Percentiles rank a stretch among this genome's conserved stretches.
These are phyloP conservation scores for Penicillium sp. DNA, from an alignment of 2,329 filamentous ascomycete genomes.

Conservation along the genomic window DNA sequence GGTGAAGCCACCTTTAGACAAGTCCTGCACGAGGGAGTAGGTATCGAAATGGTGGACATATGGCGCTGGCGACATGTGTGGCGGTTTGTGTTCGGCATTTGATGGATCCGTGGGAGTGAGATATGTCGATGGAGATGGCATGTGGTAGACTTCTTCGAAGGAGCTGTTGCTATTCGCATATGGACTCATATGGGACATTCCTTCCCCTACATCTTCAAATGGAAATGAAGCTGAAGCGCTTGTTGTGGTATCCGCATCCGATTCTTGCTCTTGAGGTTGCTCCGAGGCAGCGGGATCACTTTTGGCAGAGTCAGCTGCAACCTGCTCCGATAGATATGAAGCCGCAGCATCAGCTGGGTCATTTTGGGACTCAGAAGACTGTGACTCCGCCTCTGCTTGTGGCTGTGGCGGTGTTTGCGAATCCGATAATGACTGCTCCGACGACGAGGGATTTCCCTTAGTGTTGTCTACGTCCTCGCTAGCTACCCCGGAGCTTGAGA, in stretches of 20 bases:
- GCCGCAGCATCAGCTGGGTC: conserved; percentile 9
- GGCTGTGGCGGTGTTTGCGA: background rate
- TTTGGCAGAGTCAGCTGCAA: conserved; percentile 13
- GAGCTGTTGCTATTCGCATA: conserved; percentile 14
- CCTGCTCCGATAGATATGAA: conserved; percentile 15
- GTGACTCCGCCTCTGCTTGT: conserved; percentile 2
- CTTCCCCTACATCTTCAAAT: conserved; percentile 10
- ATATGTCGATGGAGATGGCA: conserved; percentile 41
- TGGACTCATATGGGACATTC: conserved; percentile 17
- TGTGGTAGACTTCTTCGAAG: conserved; percentile 44
- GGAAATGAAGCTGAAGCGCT: conserved; percentile 6
- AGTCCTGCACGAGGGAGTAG: conserved; percentile 80
- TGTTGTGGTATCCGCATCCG: conserved; percentile 16
- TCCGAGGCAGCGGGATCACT: conserved; percentile 18
- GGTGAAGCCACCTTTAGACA: conserved; percentile 70
- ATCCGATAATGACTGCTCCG: conserved; percentile 17
- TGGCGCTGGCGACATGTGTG: conserved; percentile 67
- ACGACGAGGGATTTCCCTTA: background rate
- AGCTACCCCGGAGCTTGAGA: background rate
- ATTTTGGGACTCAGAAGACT: conserved; percentile 5
- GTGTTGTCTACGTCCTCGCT: background rate
- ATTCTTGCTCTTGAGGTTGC: conserved; percentile 20
- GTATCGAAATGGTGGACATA: conserved; percentile 98
- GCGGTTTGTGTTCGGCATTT: conserved; percentile 50
- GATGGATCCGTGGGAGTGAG: conserved; percentile 28